These are phyloP conservation scores for Camelina sativa DNA, from an alignment of 345 rosid species.

Conservation along the genomic window DNA sequence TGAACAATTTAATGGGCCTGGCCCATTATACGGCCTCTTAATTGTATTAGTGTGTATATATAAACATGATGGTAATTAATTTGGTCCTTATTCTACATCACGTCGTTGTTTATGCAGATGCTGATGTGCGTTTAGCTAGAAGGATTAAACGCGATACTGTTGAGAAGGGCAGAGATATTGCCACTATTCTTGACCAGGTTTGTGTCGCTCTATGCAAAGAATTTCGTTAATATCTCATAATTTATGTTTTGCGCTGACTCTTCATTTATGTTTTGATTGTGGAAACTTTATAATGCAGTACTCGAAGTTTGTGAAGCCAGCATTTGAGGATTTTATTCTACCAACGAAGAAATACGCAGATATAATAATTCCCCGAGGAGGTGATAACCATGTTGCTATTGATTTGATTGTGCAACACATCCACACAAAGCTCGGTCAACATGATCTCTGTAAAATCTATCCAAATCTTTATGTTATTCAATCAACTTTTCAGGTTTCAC, in stretches of 20 bases:
- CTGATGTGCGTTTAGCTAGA: conserved; percentile 96
- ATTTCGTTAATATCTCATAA: background rate
- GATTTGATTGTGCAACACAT: conserved; percentile 97
- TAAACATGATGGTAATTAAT: background rate
- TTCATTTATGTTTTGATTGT: too few species aligned
- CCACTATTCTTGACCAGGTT: conserved; percentile 91
- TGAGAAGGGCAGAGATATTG: conserved; percentile 88
- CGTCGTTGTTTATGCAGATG: conserved; percentile 74
- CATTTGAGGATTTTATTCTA: conserved; percentile 95
- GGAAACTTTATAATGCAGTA: conserved; percentile 66
- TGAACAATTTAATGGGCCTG: too few species aligned
- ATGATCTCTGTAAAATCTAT: conserved; percentile 93
- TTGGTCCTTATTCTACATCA: background rate
- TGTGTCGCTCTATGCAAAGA: background rate
- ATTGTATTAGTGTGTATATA: too few species aligned
- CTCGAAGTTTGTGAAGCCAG: conserved; percentile 96
- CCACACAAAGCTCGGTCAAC: conserved; percentile 91
- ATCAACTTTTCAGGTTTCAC: conserved; percentile 87
- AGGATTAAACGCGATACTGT: conserved; percentile 91
- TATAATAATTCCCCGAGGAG: conserved; percentile 95
- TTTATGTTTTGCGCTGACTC: conserved; percentile 29
- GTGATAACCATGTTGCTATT: conserved; percentile 94
- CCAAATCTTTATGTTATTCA: conserved; percentile 87
- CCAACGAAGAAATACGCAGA: conserved; percentile 97
- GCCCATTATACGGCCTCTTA: too few species aligned